Percentiles rank a stretch among this genome's conserved stretches.
These are phyloP conservation scores for Aureobasidium sp. DNA, from an alignment of 2,329 filamentous ascomycete species.

Conservation along the genomic window DNA sequence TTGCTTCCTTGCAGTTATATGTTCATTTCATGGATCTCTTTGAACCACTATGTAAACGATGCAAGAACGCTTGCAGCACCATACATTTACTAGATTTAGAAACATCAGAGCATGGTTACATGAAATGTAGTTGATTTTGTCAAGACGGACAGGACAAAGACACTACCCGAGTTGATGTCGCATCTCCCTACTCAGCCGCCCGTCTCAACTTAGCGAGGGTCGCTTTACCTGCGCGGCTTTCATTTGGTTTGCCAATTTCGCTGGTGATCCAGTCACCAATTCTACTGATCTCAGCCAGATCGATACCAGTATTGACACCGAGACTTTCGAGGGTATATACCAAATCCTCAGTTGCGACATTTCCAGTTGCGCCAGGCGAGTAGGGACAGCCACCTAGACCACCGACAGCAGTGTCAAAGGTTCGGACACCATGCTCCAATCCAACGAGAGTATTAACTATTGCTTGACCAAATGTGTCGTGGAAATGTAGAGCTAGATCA, in stretches of 20 bases:
- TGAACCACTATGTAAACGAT: neutral
- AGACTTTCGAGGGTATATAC: slow-evolving; percentile 67
- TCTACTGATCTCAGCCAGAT: slow-evolving; percentile 56
- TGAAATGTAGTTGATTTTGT: neutral
- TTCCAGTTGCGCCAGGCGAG: slow-evolving; percentile 76
- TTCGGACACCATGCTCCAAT: slow-evolving; percentile 67
- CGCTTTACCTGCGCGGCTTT: slow-evolving; percentile 61
- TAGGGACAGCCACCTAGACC: slow-evolving; percentile 81
- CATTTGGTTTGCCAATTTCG: slow-evolving; percentile 54
- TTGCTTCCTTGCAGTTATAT: neutral
- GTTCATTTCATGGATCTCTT: neutral
- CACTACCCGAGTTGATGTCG: neutral
- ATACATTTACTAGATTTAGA: neutral
- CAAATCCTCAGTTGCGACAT: slow-evolving; percentile 77
- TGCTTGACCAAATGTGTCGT: slow-evolving; percentile 81
- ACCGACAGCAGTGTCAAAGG: slow-evolving; percentile 71
- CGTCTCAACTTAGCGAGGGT: slow-evolving; percentile 18
- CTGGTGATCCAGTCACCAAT: slow-evolving; percentile 65
- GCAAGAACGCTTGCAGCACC: neutral
- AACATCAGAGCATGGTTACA: neutral
- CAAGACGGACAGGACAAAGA: neutral
- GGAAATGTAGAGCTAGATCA: slow-evolving; percentile 75
- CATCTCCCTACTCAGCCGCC: neutral
- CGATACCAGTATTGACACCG: slow-evolving; percentile 66
- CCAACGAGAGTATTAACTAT: slow-evolving; percentile 73